Base-by-base conservation (phyloP, 2,329 filamentous ascomycete genomes). In the Diaporthe sp. region DNA sequence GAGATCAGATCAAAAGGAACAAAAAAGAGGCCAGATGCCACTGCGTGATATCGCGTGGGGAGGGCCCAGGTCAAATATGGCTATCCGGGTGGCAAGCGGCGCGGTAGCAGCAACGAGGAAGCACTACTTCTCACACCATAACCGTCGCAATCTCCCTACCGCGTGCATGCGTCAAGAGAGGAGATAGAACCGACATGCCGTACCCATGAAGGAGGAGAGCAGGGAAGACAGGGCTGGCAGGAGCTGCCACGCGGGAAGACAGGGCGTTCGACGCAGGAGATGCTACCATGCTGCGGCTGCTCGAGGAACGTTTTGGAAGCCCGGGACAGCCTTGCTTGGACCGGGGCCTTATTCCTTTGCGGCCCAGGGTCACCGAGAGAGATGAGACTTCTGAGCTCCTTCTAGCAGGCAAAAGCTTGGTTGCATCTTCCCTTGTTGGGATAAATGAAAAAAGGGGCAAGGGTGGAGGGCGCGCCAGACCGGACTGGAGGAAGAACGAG, bases 371-470 rank as follows among this genome's bases (percentile, higher is more conserved):
- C 30, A 67, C 45, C 28, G 38, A 5, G 61, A 52, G 45, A 28
- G 45, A 52, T 28, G 61, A 52, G 61, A 52, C 61, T 28, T 38
- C 28, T 28, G 22, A 67, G 30, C 45, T 67, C 45, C 61, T 25
- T 19, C 64, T 19, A 67, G 45, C 64, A 67, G 64, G 64, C 64
- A 15, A 68, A 66, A 68, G 45, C 64, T 67, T 52, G 45, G 64
- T 67, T 54, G 64, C 13, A 33, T 68, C 22, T 68, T 68, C 15
- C 47, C 64, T 40, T 52, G 47, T 40, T 68, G 47, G 64, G n/a
- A 68, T 40, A 68, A 54, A 68, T 68, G 64, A 68, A 54, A 68
- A 68, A 68, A 40, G 45, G 64, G 64, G 64, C 47, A 19, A 54
- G 64, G 64, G 47, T 68, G 64, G 64, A 40, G 33, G 60, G 38